Evolutionary conservation across 805 yeast species (phyloP), one percentile per base, ranked within the genome.

Genomic region (Candida pini): DNA sequence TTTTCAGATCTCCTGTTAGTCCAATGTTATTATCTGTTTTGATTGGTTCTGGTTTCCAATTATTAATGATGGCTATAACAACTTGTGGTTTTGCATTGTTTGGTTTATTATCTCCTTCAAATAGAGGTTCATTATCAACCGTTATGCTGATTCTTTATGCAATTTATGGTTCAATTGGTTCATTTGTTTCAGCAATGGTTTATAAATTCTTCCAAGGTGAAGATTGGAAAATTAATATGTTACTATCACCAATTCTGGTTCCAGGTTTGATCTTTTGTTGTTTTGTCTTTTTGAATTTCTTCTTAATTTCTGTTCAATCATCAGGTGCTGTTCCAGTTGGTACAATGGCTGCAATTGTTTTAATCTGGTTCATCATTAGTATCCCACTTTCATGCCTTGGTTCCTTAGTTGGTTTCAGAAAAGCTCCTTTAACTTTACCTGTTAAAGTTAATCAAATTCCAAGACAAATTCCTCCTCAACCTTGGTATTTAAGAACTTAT

Each of bases 251-350:
- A 31, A 21, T 78, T 2, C 56, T 88, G 28, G 88, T 92, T 27
- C 98, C 98, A n/a, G 88, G 90, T 15, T 41, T 67, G 12, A 66
- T 87, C 22, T 82, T 92, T 45, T 46, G 63, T 1, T 56, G 73
- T 7, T 79, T 92, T 45, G 47, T 86, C 18, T 66, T 78, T 38
- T 69, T 89, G 61, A 92, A 92, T 62, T 78, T 90, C 63, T 81
- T 89, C 60, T 70, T 92, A 53, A 72, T 89, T 30, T 71, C 69
- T 50, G 90, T 69, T 14, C 70, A 76, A 28, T 85, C 96, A 0
- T 87, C 97, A 0, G 97, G 97, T 31, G 97, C 97, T 1, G 86
- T 90, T 39, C 98, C 98, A 30, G 61, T 82, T 30, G 95, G 95
- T 14, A 87, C 96, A 14, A 77, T 92, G 79, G 54, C 81, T 31